Conservation (phyloP, 345 rosid species). For the Bruguiera sexangula region DNA sequence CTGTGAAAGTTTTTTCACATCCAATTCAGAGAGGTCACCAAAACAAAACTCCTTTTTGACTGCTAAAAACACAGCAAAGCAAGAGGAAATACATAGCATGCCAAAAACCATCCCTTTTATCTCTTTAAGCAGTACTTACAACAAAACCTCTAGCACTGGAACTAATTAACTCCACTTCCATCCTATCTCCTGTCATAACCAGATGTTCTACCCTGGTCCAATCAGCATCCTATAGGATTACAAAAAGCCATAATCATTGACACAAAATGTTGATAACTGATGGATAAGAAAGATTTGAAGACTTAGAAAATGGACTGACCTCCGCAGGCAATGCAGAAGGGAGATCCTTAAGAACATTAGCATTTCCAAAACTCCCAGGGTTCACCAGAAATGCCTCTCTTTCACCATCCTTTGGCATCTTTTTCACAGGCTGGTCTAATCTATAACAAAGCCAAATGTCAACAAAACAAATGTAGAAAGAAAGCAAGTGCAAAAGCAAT, state of each 20-base stretch:
- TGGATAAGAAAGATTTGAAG: constrained; percentile 7
- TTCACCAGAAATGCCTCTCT: constrained; percentile 24
- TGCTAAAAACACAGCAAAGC: constrained; percentile 10
- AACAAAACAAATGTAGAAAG: constrained; percentile 11
- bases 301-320: constrained; percentile 39
- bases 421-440: constrained; percentile 44
- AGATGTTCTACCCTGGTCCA: constrained; percentile 75
- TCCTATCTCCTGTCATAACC: constrained; percentile 50
- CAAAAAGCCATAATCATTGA: constrained; percentile 19
- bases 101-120: background rate
- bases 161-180: constrained; percentile 77
- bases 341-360: constrained; percentile 35
- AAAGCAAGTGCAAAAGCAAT: background rate
- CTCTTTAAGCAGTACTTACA: constrained; percentile 41
- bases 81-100: background rate
- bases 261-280: background rate
- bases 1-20: constrained; percentile 35
- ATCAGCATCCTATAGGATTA: constrained; percentile 57
- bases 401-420: constrained; percentile 27
- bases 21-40: constrained; percentile 3
- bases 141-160: constrained; percentile 76
- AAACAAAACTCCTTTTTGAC: background rate
- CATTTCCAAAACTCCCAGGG: constrained; percentile 30
- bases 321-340: constrained; percentile 44
- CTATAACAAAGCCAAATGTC: constrained; percentile 42